Conservation (phyloP, 108 stramenopile genomes). For the Conticribra weissflogii region DNA sequence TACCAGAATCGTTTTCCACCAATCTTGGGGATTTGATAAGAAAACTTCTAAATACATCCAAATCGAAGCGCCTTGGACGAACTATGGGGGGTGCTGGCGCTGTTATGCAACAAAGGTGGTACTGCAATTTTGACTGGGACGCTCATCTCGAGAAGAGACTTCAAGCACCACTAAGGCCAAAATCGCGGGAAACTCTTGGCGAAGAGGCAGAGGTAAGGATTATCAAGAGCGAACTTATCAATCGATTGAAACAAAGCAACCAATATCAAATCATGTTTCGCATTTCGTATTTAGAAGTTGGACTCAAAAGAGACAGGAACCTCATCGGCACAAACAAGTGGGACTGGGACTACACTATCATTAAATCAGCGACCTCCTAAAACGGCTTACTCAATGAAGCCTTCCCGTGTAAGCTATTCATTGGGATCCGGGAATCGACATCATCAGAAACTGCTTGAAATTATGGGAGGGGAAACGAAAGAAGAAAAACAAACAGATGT, state of each 20-base stretch:
- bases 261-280: no score
- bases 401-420: constrained; percentile 42
- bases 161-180: constrained; percentile 60
- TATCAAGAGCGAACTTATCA: no score
- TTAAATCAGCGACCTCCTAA: not conserved
- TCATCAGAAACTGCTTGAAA: constrained; percentile 54
- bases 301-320: constrained; percentile 31
- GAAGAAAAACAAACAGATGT: constrained; percentile 33
- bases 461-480: constrained; percentile 29
- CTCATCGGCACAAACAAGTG: not conserved
- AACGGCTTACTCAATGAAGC: constrained; percentile 8
- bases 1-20: constrained; percentile 49
- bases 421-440: constrained; percentile 53
- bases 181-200: constrained; percentile 39
- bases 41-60: constrained; percentile 71
- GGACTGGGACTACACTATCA: constrained; percentile 1
- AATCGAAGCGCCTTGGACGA: constrained; percentile 78
- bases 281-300: no score
- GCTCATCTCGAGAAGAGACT: constrained; percentile 66
- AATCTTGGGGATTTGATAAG: constrained; percentile 62
- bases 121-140: constrained; percentile 78
- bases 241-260: no score
- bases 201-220: constrained; percentile 47
- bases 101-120: constrained; percentile 88
- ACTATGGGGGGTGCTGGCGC: constrained; percentile 80